These are phyloP conservation scores for Ambrosia trifida DNA, from an alignment of 129 eudicot species.

Conservation along the genomic window DNA sequence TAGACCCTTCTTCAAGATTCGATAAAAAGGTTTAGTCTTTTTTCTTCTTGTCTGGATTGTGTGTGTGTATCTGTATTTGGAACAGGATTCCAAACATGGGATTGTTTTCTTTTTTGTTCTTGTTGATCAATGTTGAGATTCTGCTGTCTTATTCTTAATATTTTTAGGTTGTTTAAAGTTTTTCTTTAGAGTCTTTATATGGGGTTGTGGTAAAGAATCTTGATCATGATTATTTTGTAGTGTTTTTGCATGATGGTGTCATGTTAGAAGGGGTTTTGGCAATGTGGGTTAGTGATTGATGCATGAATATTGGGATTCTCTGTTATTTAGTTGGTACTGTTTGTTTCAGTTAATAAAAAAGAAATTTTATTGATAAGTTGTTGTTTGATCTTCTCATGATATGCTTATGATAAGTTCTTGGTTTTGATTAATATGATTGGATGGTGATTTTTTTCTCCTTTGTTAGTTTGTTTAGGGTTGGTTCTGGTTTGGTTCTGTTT, in stretches of 20 bases:
- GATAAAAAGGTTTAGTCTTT: slow-evolving; percentile 30
- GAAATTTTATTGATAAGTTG: background rate
- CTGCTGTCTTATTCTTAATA: slow-evolving; percentile 6
- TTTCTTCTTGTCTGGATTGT: slow-evolving; percentile 9
- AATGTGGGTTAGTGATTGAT: slow-evolving; percentile 32
- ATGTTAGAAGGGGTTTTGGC: slow-evolving; percentile 25
- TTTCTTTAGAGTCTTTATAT: background rate
- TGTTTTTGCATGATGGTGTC: slow-evolving; percentile 33
- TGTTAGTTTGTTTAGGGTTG: slow-evolving; percentile 23
- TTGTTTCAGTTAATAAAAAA: background rate
- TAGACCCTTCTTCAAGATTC: slow-evolving; percentile 34
- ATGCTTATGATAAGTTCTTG: slow-evolving; percentile 1
- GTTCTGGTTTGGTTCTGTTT: slow-evolving; percentile 13
- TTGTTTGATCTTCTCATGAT: background rate
- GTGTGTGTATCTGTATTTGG: slow-evolving; percentile 2
- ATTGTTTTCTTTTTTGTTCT: slow-evolving; percentile 25
- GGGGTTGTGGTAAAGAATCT: slow-evolving; percentile 7
- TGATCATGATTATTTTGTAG: slow-evolving; percentile 24
- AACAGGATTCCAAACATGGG: slow-evolving; percentile 16
- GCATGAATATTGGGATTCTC: slow-evolving; percentile 26
- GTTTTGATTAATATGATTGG: slow-evolving; percentile 10
- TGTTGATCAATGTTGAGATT: slow-evolving; percentile 36
- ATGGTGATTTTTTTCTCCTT: background rate
- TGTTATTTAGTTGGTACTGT: slow-evolving; percentile 8
- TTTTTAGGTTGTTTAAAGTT: slow-evolving; percentile 6